These are phyloP conservation scores for Lentinula guzmanii DNA, from an alignment of 768 basidiomycete genomes.

Conservation along the genomic window DNA sequence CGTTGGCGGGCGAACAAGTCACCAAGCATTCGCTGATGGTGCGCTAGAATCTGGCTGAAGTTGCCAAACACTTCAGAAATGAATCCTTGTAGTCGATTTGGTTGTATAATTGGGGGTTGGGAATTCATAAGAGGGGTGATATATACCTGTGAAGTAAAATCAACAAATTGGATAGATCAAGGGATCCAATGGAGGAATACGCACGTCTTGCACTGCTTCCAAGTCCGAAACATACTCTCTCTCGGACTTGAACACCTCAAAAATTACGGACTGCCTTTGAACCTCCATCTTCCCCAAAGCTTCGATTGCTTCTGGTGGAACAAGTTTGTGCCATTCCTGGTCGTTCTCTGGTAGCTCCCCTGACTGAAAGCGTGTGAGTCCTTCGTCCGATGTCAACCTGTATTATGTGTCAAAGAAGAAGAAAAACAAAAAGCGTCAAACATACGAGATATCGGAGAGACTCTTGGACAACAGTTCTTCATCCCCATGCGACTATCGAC, in stretches of 20 bases:
- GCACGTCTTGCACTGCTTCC: constrained; percentile 60
- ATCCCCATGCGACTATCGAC: constrained; percentile 19
- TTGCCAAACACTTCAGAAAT: constrained; percentile 83
- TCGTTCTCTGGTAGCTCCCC: constrained; percentile 61
- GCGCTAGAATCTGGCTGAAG: constrained; percentile 54
- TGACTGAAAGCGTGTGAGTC: constrained; percentile 59
- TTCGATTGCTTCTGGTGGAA: constrained; percentile 64
- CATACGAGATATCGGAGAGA: constrained; percentile 34
- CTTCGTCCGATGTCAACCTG: constrained; percentile 61
- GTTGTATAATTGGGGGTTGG: constrained; percentile 60
- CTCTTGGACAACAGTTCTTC: constrained; percentile 24
- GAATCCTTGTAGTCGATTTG: constrained; percentile 54
- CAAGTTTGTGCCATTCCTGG: constrained; percentile 79
- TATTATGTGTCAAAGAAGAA: constrained; percentile 14
- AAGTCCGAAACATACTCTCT: constrained; percentile 84
- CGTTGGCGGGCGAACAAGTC: constrained; percentile 75
- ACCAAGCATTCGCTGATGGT: constrained; percentile 65
- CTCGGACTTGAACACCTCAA: constrained; percentile 89
- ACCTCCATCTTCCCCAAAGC: constrained; percentile 74
- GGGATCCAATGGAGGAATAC: constrained; percentile 5
- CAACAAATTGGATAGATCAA: background rate
- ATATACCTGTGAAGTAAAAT: constrained; percentile 48
- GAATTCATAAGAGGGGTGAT: constrained; percentile 57
- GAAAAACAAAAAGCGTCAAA: constrained; percentile 7
- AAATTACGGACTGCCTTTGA: constrained; percentile 79